phyloP scores from a whole-genome alignment of 352 stramenopile genomes.

The Plasmopara muralis region DNA sequence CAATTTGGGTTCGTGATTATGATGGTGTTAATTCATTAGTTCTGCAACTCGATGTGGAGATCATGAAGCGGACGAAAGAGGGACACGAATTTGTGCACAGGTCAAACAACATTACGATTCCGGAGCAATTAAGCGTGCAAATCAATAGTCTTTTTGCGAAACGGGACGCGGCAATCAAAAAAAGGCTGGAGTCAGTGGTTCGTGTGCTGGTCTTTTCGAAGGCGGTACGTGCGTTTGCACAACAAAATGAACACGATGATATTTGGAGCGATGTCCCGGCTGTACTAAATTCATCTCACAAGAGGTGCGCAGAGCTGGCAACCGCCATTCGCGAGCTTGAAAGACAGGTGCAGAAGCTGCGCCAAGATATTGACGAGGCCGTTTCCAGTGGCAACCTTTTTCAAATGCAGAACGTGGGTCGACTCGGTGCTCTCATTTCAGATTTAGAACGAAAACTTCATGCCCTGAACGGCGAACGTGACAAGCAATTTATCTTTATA shows the following conservation, averaged over 20 bases:
- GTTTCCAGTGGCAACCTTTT: constrained; percentile 38
- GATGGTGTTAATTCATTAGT: constrained; percentile 31
- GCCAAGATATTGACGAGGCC: constrained; percentile 35
- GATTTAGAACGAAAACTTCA: constrained; percentile 29
- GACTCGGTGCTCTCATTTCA: constrained; percentile 31
- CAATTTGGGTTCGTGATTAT: constrained; percentile 34
- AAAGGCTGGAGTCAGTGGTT: constrained; percentile 33
- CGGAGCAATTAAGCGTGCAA: constrained; percentile 37
- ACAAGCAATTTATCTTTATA: constrained; percentile 61
- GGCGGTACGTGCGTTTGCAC: constrained; percentile 32
- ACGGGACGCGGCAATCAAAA: constrained; percentile 28
- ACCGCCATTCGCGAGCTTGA: constrained; percentile 24
- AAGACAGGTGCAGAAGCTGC: constrained; percentile 24
- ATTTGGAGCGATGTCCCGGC: constrained; percentile 37
- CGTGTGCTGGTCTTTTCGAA: constrained; percentile 53
- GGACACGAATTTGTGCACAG: constrained; percentile 33
- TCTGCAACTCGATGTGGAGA: constrained; percentile 23
- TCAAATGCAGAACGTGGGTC: constrained; percentile 37
- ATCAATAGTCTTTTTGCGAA: constrained; percentile 27
- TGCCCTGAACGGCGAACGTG: constrained; percentile 28
- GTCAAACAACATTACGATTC: constrained; percentile 39
- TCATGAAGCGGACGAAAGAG: constrained; percentile 20
- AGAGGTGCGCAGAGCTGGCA: constrained; percentile 38
- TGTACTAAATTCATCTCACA: constrained; percentile 38
- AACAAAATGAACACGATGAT: constrained; percentile 26